A percentile compares a stretch with the other conserved stretches of the same genome.
Evolutionary conservation across 2,329 filamentous ascomycete genomes (phyloP).

Genomic region (Pseudogymnoascus sp.): DNA sequence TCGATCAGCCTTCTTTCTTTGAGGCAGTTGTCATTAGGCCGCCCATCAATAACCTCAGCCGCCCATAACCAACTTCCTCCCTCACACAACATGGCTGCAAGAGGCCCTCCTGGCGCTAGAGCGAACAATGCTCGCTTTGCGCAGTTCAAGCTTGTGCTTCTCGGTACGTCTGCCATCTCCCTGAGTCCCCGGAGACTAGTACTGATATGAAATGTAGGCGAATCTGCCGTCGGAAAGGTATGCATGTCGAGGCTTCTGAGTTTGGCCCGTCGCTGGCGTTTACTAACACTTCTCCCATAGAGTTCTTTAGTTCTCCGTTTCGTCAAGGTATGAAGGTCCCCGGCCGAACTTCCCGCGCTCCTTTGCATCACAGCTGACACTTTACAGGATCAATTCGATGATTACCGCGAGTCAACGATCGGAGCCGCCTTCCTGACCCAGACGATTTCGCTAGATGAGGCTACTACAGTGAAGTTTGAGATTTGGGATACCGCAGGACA

Average conservation of each 20-base stretch:
- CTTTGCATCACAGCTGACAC: neutral
- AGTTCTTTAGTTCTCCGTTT: conserved; percentile 97
- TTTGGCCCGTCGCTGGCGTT: conserved; percentile 17
- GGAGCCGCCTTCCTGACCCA: conserved; percentile 98
- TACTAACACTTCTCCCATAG: conserved; percentile 40
- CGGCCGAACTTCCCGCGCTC: neutral
- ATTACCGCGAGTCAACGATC: conserved; percentile 95
- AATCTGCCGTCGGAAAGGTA: conserved; percentile 98
- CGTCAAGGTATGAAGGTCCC: conserved; percentile 68
- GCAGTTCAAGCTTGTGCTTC: conserved; percentile 96
- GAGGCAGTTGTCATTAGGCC: neutral
- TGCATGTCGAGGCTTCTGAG: conserved; percentile 16
- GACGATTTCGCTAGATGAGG: conserved; percentile 96
- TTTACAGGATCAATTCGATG: conserved; percentile 91
- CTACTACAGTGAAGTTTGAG: conserved; percentile 98
- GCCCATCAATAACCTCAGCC: neutral
- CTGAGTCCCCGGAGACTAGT: conserved; percentile 2
- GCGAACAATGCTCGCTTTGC: conserved; percentile 79
- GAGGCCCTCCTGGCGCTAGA: conserved; percentile 59
- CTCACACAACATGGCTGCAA: conserved; percentile 62
- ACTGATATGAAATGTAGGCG: conserved; percentile 56
- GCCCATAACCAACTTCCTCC: neutral
- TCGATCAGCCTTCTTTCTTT: neutral
- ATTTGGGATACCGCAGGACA: conserved; percentile 99
- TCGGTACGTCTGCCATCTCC: conserved; percentile 56